phyloP scores from a whole-genome alignment of 148 eudicot species.

The Cornus kousa region DNA sequence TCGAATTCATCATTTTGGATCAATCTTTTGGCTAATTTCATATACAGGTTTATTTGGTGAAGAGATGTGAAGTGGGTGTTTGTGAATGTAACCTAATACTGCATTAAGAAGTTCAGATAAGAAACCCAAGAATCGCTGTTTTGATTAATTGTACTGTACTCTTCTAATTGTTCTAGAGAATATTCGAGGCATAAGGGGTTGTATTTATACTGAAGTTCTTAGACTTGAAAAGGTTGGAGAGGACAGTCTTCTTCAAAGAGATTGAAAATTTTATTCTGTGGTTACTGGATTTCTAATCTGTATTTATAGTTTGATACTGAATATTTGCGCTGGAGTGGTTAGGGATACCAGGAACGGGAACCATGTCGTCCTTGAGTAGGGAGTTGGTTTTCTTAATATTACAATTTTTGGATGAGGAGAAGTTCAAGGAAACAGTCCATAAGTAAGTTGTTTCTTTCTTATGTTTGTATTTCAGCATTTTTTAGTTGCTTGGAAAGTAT shows the following conservation, averaged over 20 bases:
- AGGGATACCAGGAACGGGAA: conserved; percentile 43
- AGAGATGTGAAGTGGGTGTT: conserved; percentile 1
- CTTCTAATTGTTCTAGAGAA: background rate
- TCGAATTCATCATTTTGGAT: background rate
- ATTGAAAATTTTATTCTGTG: background rate
- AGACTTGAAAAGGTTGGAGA: background rate
- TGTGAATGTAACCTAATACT: background rate
- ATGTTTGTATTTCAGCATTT: background rate
- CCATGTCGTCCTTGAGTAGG: conserved; percentile 61
- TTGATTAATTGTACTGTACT: background rate
- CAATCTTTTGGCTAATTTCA: background rate
- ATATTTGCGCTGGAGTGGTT: conserved; percentile 54
- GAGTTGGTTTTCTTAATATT: conserved; percentile 59
- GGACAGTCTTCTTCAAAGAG: background rate
- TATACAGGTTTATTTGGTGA: background rate
- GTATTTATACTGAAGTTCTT: background rate
- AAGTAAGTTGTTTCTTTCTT: conserved; percentile 36
- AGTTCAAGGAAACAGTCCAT: conserved; percentile 63
- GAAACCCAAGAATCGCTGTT: background rate
- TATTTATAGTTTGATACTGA: background rate
- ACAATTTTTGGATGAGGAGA: conserved; percentile 63
- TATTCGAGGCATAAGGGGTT: background rate
- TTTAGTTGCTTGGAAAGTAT: background rate
- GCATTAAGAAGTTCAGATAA: background rate
- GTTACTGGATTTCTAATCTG: background rate